Conservation (phyloP, 2,329 filamentous ascomycete species). For the Verticillium dahliae region DNA sequence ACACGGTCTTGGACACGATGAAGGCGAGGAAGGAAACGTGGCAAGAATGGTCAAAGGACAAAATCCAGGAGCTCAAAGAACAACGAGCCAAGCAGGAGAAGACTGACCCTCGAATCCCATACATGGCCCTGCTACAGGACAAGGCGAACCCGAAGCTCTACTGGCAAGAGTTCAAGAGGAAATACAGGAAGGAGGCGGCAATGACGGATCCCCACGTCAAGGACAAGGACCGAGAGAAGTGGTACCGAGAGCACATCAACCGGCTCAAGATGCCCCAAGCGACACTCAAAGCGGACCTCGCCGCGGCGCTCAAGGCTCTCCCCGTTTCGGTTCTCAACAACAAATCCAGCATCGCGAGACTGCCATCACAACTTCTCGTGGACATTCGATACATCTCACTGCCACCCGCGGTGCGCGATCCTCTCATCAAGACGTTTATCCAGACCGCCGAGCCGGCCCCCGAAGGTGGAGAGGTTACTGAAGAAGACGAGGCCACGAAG, state of each 20-base stretch:
- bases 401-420: constrained; percentile 52
- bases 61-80: constrained; percentile 66
- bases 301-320: constrained; percentile 55
- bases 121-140: constrained; percentile 72
- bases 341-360: constrained; percentile 43
- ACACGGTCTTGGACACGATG: constrained; percentile 77
- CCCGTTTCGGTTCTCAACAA: constrained; percentile 54
- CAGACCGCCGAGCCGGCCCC: constrained; percentile 55
- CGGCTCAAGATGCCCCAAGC: constrained; percentile 60
- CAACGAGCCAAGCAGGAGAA: constrained; percentile 70
- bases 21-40: constrained; percentile 76
- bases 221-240: constrained; percentile 74
- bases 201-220: constrained; percentile 69
- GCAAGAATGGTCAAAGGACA: constrained; percentile 75
- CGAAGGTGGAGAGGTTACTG: constrained; percentile 20
- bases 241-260: constrained; percentile 68
- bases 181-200: constrained; percentile 72
- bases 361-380: constrained; percentile 56
- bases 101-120: constrained; percentile 76
- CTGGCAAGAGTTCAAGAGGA: constrained; percentile 94
- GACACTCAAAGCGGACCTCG: constrained; percentile 64
- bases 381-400: constrained; percentile 68
- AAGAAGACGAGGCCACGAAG: constrained; percentile 43
- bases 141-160: constrained; percentile 87
- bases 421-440: constrained; percentile 61